Conservation (phyloP, 1,284 basidiomycete genomes). For the Amylostereum chailletii region DNA sequence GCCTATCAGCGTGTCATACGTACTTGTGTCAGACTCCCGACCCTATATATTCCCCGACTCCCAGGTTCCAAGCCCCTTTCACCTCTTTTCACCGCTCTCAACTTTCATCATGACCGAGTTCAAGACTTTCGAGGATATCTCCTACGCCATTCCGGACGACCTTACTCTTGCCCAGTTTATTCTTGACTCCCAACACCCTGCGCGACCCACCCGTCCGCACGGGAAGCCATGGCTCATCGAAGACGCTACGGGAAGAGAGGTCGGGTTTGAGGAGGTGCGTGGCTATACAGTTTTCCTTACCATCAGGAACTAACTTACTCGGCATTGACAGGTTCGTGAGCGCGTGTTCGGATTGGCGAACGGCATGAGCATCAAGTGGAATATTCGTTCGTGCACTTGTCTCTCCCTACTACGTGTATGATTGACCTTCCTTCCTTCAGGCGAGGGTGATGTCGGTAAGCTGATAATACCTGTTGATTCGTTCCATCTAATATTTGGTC, state of each 20-base stretch:
- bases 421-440: conserved; percentile 13
- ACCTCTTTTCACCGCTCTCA: background rate
- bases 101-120: conserved; percentile 33
- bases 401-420: background rate
- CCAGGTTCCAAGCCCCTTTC: too few species aligned
- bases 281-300: background rate
- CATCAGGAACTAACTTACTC: background rate
- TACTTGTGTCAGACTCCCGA: too few species aligned
- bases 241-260: conserved; percentile 41
- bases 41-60: too few species aligned
- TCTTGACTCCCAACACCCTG: conserved; percentile 43
- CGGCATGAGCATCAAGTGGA: conserved; percentile 44
- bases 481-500: background rate
- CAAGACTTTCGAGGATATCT: conserved; percentile 24
- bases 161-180: conserved; percentile 71
- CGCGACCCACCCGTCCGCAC: conserved; percentile 35
- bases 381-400: conserved; percentile 22
- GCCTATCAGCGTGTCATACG: too few species aligned
- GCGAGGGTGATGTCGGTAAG: conserved; percentile 43
- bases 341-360: conserved; percentile 58
- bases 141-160: conserved; percentile 57
- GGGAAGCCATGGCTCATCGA: conserved; percentile 57
- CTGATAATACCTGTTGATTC: conserved; percentile 8
- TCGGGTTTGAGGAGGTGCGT: conserved; percentile 43
- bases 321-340: conserved; percentile 28